Conservation (phyloP, 2,329 filamentous ascomycete species). For the Paraconiothyrium brasiliense region DNA sequence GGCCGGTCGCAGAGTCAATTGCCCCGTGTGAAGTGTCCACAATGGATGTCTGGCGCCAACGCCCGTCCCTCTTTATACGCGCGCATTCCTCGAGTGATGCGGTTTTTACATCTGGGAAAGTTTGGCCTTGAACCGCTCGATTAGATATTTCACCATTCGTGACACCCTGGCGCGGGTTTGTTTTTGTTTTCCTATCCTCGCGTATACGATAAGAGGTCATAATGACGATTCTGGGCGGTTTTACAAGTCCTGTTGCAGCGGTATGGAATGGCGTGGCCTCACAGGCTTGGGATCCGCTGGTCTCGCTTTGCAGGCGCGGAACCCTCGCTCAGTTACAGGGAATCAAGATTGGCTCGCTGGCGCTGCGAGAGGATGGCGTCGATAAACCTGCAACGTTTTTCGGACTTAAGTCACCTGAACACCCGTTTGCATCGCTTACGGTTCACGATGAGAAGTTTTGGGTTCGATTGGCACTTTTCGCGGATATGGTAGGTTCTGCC, state of each 20-base stretch:
- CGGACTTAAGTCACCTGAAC: slow-evolving; percentile 49
- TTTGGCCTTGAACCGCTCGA: neutral
- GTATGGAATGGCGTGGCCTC: slow-evolving; percentile 55
- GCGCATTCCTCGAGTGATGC: slow-evolving; percentile 13
- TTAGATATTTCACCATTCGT: neutral
- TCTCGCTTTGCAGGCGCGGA: slow-evolving; percentile 56
- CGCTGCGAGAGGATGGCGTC: slow-evolving; percentile 55
- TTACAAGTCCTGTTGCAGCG: slow-evolving; percentile 50
- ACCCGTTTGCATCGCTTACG: slow-evolving; percentile 63
- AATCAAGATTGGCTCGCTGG: slow-evolving; percentile 58
- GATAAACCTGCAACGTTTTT: slow-evolving; percentile 55
- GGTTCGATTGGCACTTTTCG: slow-evolving; percentile 73
- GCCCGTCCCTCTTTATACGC: slow-evolving; percentile 6
- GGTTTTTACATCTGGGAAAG: neutral
- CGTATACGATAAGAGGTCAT: neutral
- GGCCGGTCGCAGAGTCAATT: slow-evolving; percentile 13
- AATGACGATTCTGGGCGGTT: slow-evolving; percentile 49
- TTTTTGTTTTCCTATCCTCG: neutral
- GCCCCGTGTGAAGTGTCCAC: neutral
- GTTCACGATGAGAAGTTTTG: slow-evolving; percentile 75
- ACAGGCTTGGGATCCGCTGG: slow-evolving; percentile 59
- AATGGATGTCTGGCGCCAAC: neutral
- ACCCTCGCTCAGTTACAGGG: slow-evolving; percentile 57
- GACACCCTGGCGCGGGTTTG: neutral
- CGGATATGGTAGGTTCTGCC: slow-evolving; percentile 67